Evolutionary conservation across 148 eudicot genomes (phyloP).

Genomic region (Arbutus unedo): DNA sequence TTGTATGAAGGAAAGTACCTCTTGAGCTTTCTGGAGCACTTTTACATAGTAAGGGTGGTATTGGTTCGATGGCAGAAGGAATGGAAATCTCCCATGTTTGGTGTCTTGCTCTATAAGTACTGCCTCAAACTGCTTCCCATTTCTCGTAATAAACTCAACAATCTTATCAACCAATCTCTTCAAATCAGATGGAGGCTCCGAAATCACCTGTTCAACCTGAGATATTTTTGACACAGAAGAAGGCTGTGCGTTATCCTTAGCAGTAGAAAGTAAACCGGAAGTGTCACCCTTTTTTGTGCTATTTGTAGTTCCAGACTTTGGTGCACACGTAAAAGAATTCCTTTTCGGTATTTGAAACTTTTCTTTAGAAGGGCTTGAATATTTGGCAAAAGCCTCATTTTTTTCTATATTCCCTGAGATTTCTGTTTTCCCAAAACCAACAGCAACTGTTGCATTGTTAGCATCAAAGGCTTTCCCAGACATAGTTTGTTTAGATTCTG

Average conservation of each 20-base stretch:
- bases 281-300: constrained; percentile 32
- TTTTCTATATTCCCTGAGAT: constrained; percentile 21
- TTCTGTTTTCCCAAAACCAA: constrained; percentile 24
- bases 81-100: constrained; percentile 70
- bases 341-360: constrained; percentile 39
- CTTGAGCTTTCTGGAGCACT: constrained; percentile 65
- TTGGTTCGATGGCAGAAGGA: constrained; percentile 68
- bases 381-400: constrained; percentile 35
- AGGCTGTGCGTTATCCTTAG: constrained; percentile 29
- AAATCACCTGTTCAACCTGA: constrained; percentile 39
- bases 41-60: constrained; percentile 72
- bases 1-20: constrained; percentile 41
- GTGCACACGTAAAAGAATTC: constrained; percentile 29
- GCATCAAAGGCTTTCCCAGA: constrained; percentile 31
- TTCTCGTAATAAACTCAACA: constrained; percentile 76
- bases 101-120: constrained; percentile 83
- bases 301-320: constrained; percentile 40
- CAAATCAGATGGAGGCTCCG: constrained; percentile 82
- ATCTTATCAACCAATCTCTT: constrained; percentile 70
- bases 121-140: constrained; percentile 86
- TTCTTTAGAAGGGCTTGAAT: constrained; percentile 37
- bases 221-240: constrained; percentile 25
- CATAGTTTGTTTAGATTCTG: constrained; percentile 26
- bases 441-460: constrained; percentile 24
- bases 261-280: constrained; percentile 27